Base-by-base conservation (phyloP, 1,139 yeast species). In the Nematodospora anomalae region DNA sequence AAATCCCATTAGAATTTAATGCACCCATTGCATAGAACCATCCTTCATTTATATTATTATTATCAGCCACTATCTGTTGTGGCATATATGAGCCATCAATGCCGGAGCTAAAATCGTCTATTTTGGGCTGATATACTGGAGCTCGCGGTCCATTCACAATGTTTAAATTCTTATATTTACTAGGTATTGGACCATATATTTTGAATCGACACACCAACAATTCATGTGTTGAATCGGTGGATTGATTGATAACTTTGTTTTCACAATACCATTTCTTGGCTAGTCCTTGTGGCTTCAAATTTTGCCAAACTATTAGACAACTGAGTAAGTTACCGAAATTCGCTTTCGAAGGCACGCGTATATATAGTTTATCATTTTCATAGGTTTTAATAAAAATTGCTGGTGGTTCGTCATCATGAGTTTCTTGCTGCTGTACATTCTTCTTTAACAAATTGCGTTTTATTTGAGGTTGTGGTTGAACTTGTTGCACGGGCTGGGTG, bases 11-110 rank as follows among this genome's bases (percentile, higher is more conserved):
- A 3, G 83, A 74, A 47, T 76, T 79, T 35, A 87, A 57, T 8
- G 80, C 82, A 1, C 92, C 95, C 76, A 81, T 80, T 1, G 87
- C 80, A 35, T 72, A 75, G 50, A 82, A 83, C 96, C 96, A 87
- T 3, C 79, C 79, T 46, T 79, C 83, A 16, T 63, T 62, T 1
- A 61, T 43, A 28, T 58, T 53, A n/a, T n/a, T n/a, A 22, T 57
- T 31, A 28, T 40, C 37, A 40, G 27, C 44, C 26, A n/a, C 39
- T 10, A 20, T 25, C 11, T 32, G 35, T n/a, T 24, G 36, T 15
- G 32, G 38, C 6, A 28, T 30, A 18, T 36, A 27, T n/a, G 31
- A 13, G 10, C 18, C 15, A 15, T 41, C 32, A 13, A 33, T 26
- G 16, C 26, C 29, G 13, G 36, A 18, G 3, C 28, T 40, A 11